phyloP scores from a whole-genome alignment of 129 eudicot genomes.

The Chrysanthemum makinoi region DNA sequence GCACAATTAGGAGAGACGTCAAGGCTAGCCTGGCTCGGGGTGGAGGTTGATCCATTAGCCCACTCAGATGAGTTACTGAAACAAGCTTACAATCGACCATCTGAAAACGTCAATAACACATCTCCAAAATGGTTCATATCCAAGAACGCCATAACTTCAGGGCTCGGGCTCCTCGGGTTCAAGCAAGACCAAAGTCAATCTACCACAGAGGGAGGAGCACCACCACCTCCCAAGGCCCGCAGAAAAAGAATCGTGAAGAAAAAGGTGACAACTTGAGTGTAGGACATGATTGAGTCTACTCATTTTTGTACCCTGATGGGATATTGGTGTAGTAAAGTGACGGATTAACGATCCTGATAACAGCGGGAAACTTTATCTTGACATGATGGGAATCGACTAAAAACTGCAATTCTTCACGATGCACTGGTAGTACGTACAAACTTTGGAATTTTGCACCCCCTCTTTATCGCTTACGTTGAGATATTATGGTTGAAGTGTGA shows the following conservation, averaged over 20 bases:
- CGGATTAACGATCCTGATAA: slow-evolving; percentile 15
- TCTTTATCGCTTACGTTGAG: not conserved
- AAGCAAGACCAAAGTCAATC: slow-evolving; percentile 59
- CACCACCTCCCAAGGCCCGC: slow-evolving; percentile 59
- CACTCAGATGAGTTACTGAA: slow-evolving; percentile 67
- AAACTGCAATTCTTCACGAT: slow-evolving; percentile 6
- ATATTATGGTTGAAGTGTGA: slow-evolving; percentile 25
- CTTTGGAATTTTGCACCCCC: slow-evolving; percentile 27
- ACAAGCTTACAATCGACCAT: slow-evolving; percentile 71
- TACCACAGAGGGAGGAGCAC: slow-evolving; percentile 45
- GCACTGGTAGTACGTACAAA: slow-evolving; percentile 12
- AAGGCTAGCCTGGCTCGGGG: slow-evolving; percentile 89
- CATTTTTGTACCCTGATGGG: slow-evolving; percentile 45
- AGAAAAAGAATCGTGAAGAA: slow-evolving; percentile 82
- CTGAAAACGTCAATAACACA: slow-evolving; percentile 40
- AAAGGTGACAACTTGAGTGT: slow-evolving; percentile 58
- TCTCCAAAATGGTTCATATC: slow-evolving; percentile 86
- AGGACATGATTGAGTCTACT: slow-evolving; percentile 14
- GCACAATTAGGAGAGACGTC: slow-evolving; percentile 93
- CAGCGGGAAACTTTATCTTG: slow-evolving; percentile 1
- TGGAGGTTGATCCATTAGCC: slow-evolving; percentile 81
- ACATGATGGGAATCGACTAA: slow-evolving; percentile 4
- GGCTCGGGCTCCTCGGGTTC: slow-evolving; percentile 84
- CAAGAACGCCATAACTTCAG: slow-evolving; percentile 74
- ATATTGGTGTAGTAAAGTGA: slow-evolving; percentile 1